A percentile compares a stretch with the other conserved stretches of the same genome.
Evolutionary conservation across 164 flowering plant species (phyloP).

Genomic region (Protea cynaroides): DNA sequence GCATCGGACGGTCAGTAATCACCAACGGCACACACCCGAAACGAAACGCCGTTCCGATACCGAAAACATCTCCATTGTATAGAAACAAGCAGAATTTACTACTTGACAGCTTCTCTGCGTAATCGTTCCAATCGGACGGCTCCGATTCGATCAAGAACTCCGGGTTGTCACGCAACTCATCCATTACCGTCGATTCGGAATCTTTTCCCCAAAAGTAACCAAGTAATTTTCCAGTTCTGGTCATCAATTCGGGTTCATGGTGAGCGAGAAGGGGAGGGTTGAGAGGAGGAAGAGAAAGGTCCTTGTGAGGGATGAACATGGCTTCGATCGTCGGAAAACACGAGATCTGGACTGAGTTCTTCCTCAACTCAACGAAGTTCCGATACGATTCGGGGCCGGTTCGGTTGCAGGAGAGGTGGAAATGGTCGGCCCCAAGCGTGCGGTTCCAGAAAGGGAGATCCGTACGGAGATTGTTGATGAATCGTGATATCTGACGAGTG

Average conservation of each 20-base stretch:
- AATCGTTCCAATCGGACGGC: conserved; percentile 31
- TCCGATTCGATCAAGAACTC: conserved; percentile 42
- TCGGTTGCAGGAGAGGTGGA: conserved; percentile 48
- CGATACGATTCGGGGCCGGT: conserved; percentile 50
- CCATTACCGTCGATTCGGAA: conserved; percentile 12
- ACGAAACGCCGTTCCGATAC: conserved; percentile 48
- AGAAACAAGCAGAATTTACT: conserved; percentile 60
- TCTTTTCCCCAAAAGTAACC: conserved; percentile 17
- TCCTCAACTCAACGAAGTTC: conserved; percentile 67
- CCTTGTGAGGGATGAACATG: conserved; percentile 70
- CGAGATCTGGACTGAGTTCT: conserved; percentile 66
- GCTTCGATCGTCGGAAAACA: conserved; percentile 42
- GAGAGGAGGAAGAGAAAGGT: conserved; percentile 49
- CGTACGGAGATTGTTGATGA: conserved; percentile 30
- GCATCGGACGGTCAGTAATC: conserved; percentile 58
- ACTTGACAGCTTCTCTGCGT: conserved; percentile 15
- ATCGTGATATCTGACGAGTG: conserved; percentile 39
- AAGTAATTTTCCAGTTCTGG: conserved; percentile 13
- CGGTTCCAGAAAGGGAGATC: conserved; percentile 70
- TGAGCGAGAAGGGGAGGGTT: not conserved
- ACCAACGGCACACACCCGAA: conserved; percentile 75
- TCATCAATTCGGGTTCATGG: conserved; percentile 3
- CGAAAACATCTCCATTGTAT: conserved; percentile 31
- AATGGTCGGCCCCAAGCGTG: conserved; percentile 80
- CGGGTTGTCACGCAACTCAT: conserved; percentile 25